A percentile compares a stretch with the other conserved stretches of the same genome.
Evolutionary conservation across 345 rosid genomes (phyloP).

Genomic region (Brassica carinata): DNA sequence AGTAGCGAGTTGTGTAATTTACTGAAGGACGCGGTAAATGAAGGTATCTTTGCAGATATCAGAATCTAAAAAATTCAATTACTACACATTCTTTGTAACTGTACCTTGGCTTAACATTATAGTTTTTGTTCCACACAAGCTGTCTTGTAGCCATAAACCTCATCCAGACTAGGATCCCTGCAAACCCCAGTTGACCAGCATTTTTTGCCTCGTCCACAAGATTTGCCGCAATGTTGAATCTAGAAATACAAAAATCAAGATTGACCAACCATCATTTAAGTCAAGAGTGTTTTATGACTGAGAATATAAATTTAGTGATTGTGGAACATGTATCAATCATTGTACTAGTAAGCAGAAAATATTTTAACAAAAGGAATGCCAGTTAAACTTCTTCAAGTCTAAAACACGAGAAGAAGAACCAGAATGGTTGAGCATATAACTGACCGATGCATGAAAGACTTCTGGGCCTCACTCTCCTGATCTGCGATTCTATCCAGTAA

Average conservation of each 20-base stretch:
- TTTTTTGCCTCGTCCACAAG: conserved; percentile 73
- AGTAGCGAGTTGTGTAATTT: conserved; percentile 1
- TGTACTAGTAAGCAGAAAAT: conserved; percentile 9
- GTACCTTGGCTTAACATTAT: conserved; percentile 99
- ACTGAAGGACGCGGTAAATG: conserved; percentile 8
- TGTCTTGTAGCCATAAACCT: conserved; percentile 99
- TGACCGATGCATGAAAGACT: conserved; percentile 98
- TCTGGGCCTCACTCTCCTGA: conserved; percentile 92
- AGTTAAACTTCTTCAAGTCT: conserved; percentile 13
- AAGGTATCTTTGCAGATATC: too few relatives aligned
- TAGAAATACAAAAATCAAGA: conserved; percentile 27
- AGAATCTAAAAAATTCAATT: too few relatives aligned
- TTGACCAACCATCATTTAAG: neutral
- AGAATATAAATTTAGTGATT: neutral
- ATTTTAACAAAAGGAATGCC: conserved; percentile 1
- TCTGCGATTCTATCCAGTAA: conserved; percentile 76
- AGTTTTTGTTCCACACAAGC: conserved; percentile 98
- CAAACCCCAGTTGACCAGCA: conserved; percentile 79
- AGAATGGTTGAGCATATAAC: too few relatives aligned
- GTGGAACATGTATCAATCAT: conserved; percentile 19
- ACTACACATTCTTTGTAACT: conserved; percentile 20
- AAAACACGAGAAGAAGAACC: conserved; percentile 11
- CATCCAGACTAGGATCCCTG: conserved; percentile 98
- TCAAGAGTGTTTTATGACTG: neutral
- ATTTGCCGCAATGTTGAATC: conserved; percentile 97